Conservation (phyloP, 2,329 filamentous ascomycete species). For the Delphinella strobiligena region DNA sequence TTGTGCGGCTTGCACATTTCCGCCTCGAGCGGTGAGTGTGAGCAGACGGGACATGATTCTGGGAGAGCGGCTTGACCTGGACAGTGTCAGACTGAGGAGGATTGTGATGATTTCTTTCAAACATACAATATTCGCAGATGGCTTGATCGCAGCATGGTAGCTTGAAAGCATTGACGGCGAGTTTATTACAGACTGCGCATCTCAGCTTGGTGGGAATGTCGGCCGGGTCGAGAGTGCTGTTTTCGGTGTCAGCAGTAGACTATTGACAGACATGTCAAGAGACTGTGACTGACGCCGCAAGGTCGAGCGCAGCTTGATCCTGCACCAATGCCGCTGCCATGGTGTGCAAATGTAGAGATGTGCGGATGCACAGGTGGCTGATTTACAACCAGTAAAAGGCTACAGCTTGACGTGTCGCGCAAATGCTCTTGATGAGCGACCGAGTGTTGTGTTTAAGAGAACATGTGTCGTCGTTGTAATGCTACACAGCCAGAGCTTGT, state of each 20-base stretch:
- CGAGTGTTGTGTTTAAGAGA: not conserved
- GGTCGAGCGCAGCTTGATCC: slow-evolving; percentile 13
- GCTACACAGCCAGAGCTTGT: too few relatives aligned
- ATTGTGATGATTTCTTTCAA: too few relatives aligned
- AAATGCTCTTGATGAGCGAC: not conserved
- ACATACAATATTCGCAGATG: slow-evolving; percentile 80
- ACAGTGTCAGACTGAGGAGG: slow-evolving; percentile 12
- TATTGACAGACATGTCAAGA: not conserved
- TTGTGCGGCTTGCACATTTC: slow-evolving; percentile 85
- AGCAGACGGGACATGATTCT: slow-evolving; percentile 78
- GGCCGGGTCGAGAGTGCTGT: slow-evolving; percentile 63
- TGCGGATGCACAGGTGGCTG: too few relatives aligned
- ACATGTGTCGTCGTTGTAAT: not conserved
- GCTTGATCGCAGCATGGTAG: slow-evolving; percentile 91
- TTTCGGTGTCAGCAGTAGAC: slow-evolving; percentile 8
- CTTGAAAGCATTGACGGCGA: slow-evolving; percentile 82
- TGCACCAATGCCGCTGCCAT: slow-evolving; percentile 8
- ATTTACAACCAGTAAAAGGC: too few relatives aligned
- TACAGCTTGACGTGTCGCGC: not conserved
- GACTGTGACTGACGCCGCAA: slow-evolving; percentile 15
- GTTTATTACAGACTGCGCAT: slow-evolving; percentile 84
- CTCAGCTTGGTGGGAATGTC: slow-evolving; percentile 93
- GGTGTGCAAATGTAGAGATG: too few relatives aligned
- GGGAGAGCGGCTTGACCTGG: slow-evolving; percentile 59
- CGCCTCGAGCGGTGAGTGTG: slow-evolving; percentile 75